Base-by-base conservation (phyloP, 2,329 filamentous ascomycete genomes). In the Colletotrichum eremochloae region DNA sequence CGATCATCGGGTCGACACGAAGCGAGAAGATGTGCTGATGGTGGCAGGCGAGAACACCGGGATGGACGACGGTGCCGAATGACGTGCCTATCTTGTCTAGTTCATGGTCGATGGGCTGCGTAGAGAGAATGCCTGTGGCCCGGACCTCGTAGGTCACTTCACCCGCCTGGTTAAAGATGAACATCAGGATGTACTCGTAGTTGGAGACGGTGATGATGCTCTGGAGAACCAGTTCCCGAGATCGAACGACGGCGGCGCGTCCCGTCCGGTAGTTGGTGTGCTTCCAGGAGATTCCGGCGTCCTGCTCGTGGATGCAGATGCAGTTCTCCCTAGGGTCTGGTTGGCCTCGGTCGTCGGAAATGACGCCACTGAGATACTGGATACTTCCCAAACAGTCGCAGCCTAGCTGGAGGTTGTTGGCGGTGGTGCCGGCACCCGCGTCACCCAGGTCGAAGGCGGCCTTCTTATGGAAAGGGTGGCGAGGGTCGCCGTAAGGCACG, bases 1-100 rank as follows among this genome's bases (percentile, higher is more conserved):
- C 89, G 61, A 90, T 82, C 74, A 87, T 88, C n/a, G 90, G 89
- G 76, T 92, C 90, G 15, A 92, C 83, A 11, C 90, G 87, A 6
- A 91, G 84, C 4, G 88, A 91, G 82, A 95, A 94, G 79, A 94
- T 92, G 80, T 95, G 93, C 78, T 95, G 93, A 77, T 95, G 93
- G 80, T 93, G 63, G 29, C 67, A 48, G 7, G 71, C 67, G 11
- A 71, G 57, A 0, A 89, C 88, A 2, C 90, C 90, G 0, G 87
- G 85, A 12, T 86, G 84, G 1, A 93, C 91, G 2, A 92, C 86
- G 67, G 89, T 93, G 42, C 88, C 88, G 76, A 86, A 90, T 2
- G 83, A 82, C 38, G 82, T 82, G 2, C 79, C 77, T 1, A 82
- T 85, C 74, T 87, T 86, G 52, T 86, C 86, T 1, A 85, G 78